Evolutionary conservation across 2,329 filamentous ascomycete genomes (phyloP).

Genomic region (Trichoderma afroharzianum): DNA sequence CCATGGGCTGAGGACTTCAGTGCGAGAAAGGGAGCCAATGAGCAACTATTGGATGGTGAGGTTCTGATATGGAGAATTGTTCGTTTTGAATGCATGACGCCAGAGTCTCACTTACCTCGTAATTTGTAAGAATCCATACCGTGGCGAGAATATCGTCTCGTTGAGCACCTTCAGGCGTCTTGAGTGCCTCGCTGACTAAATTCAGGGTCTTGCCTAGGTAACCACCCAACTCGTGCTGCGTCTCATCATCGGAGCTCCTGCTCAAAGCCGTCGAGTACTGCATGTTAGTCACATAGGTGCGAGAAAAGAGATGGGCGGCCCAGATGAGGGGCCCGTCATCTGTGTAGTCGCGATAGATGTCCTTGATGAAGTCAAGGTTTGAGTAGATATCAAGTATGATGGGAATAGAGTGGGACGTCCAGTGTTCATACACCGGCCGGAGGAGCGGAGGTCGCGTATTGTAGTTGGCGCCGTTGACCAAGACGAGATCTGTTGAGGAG

Average conservation of each 20-base stretch:
- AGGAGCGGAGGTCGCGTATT: slow-evolving; percentile 20
- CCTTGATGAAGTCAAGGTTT: slow-evolving; percentile 33
- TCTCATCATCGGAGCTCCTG: slow-evolving; percentile 25
- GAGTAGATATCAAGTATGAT: slow-evolving; percentile 39
- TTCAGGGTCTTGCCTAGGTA: slow-evolving; percentile 37
- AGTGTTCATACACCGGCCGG: slow-evolving; percentile 33
- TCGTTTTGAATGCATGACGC: too few relatives aligned
- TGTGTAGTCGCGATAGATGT: slow-evolving; percentile 26
- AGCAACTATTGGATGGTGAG: slow-evolving; percentile 31
- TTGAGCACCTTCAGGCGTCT: slow-evolving; percentile 26
- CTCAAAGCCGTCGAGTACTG: slow-evolving; percentile 31
- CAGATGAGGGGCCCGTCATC: slow-evolving; percentile 36
- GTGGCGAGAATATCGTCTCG: slow-evolving; percentile 38
- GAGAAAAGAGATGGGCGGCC: slow-evolving; percentile 39
- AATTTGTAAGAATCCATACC: slow-evolving; percentile 40
- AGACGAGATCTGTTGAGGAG: slow-evolving; percentile 7
- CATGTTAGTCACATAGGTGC: slow-evolving; percentile 39
- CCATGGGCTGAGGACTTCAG: slow-evolving; percentile 32
- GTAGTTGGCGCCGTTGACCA: not conserved
- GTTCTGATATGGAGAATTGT: not conserved
- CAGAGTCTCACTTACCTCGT: slow-evolving; percentile 30
- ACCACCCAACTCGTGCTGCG: slow-evolving; percentile 31
- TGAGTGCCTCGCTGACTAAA: slow-evolving; percentile 38
- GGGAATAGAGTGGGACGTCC: slow-evolving; percentile 38
- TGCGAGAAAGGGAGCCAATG: slow-evolving; percentile 33